Conservation (phyloP, 345 rosid species). For the Linum lewisii region DNA sequence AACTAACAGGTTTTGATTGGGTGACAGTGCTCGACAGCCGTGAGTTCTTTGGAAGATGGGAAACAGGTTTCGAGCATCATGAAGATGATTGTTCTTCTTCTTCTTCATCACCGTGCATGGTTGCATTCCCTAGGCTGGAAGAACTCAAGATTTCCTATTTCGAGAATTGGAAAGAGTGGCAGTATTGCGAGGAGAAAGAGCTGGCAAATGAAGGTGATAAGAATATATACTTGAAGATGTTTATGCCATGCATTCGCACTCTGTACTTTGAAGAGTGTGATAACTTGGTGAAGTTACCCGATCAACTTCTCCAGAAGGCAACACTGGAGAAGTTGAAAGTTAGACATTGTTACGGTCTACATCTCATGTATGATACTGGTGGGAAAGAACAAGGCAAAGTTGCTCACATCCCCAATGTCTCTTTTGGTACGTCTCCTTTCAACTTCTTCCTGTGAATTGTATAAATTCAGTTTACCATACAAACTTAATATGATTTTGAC, state of each 20-base stretch:
- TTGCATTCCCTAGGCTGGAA: conserved; percentile 9
- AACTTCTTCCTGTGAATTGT: no score
- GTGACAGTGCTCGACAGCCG: conserved; percentile 3
- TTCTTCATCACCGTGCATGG: not conserved
- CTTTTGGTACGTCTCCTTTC: no score
- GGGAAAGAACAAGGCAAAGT: no score
- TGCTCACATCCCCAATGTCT: no score
- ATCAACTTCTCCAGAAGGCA: not conserved
- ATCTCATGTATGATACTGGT: no score
- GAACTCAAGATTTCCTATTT: conserved; percentile 1
- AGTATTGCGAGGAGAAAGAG: not conserved
- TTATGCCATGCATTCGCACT: conserved; percentile 7
- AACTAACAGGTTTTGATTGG: not conserved
- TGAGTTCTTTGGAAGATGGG: no score
- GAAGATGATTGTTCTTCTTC: no score
- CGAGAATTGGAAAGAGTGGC: conserved; percentile 10
- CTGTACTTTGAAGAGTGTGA: not conserved
- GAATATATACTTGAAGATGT: no score
- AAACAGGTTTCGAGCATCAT: conserved; percentile 2
- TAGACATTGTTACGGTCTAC: no score
- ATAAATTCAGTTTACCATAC: no score
- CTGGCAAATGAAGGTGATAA: no score
- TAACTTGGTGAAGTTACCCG: conserved; percentile 9
- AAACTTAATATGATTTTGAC: no score
- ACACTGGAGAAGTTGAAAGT: conserved; percentile 6